These are phyloP conservation scores for Brassica juncea DNA, from an alignment of 345 rosid genomes.

Conservation along the genomic window DNA sequence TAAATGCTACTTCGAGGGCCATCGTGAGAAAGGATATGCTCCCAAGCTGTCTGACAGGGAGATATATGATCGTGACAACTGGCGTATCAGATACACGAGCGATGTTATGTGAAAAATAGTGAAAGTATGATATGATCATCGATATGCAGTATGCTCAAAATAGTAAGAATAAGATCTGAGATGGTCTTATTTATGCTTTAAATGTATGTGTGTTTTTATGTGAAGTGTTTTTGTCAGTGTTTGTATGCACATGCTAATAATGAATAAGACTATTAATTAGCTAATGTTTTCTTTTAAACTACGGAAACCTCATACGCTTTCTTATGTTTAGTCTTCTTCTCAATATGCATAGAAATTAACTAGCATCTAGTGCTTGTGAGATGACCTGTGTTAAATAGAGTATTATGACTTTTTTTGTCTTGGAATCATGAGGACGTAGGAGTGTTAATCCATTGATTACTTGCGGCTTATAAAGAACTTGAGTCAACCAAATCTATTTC, in stretches of 20 bases:
- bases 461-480: background rate
- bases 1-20: slow-evolving; percentile 35
- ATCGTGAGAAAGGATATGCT: slow-evolving; percentile 29
- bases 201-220: background rate
- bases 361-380: background rate
- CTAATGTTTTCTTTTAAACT: background rate
- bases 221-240: background rate
- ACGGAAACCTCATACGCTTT: background rate
- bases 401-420: background rate
- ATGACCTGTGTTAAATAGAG: background rate
- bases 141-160: background rate
- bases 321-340: background rate
- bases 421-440: background rate
- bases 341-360: background rate
- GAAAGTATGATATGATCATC: slow-evolving; percentile 12
- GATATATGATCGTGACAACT: background rate
- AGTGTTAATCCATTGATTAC: background rate
- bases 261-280: slow-evolving; percentile 2
- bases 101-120: slow-evolving; percentile 33
- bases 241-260: background rate
- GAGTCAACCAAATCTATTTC: background rate
- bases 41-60: slow-evolving; percentile 32
- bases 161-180: slow-evolving; percentile 20
- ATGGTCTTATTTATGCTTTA: slow-evolving; percentile 6
- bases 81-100: slow-evolving; percentile 7